phyloP scores from a whole-genome alignment of 2,329 filamentous ascomycete genomes.

The Cadophora malorum region DNA sequence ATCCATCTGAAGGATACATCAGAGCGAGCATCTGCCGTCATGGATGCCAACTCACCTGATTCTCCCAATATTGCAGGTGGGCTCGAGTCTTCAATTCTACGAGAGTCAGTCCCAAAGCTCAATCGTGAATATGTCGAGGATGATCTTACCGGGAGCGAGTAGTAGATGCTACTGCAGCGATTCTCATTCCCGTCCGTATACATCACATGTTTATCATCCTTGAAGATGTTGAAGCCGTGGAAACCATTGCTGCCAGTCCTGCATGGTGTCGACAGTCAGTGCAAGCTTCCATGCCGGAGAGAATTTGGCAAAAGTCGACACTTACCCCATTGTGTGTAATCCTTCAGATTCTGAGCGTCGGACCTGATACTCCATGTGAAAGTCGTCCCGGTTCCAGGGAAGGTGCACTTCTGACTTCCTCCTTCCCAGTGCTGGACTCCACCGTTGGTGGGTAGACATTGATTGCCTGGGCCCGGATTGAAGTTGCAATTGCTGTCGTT shows the following conservation, averaged over 20 bases:
- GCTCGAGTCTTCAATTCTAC: neutral
- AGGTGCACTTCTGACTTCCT: conserved; percentile 7
- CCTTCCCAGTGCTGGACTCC: conserved; percentile 11
- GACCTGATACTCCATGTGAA: conserved; percentile 8
- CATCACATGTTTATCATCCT: conserved; percentile 21
- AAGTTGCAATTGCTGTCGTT: conserved; percentile 20
- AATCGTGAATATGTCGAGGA: neutral
- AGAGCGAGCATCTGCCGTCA: neutral
- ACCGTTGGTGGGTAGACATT: conserved; percentile 1
- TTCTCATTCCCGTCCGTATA: conserved; percentile 19
- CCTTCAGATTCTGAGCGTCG: conserved; percentile 10
- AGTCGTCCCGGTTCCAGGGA: conserved; percentile 12
- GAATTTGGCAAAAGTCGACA: neutral
- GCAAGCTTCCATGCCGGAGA: too few species aligned
- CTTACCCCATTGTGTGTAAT: conserved; percentile 17
- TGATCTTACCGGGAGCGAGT: neutral
- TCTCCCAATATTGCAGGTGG: neutral
- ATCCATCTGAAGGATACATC: neutral
- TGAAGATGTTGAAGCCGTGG: conserved; percentile 14
- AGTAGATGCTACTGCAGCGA: conserved; percentile 19
- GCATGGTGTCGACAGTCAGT: too few species aligned
- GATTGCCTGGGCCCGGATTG: conserved; percentile 1
- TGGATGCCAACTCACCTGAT: neutral
- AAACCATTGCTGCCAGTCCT: conserved; percentile 19
- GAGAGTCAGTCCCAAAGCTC: neutral